phyloP scores from a whole-genome alignment of 306 rosid species.

The Aeschynomene evenia region DNA sequence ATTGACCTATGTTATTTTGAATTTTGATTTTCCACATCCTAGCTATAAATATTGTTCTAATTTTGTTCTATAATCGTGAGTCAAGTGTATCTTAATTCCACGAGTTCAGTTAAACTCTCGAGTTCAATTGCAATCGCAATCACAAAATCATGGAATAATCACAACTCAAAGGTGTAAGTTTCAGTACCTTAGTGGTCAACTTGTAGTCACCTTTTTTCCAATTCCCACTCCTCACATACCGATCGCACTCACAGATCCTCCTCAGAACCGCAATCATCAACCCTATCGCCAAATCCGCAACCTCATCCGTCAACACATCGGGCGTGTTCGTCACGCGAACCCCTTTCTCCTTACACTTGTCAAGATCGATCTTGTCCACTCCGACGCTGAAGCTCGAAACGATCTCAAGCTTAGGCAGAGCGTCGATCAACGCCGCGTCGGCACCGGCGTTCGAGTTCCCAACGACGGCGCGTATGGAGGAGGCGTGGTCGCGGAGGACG shows the following conservation, averaged over 20 bases:
- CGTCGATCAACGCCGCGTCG: conserved; percentile 51
- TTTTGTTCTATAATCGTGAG: too few relatives aligned
- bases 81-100: too few relatives aligned
- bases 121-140: background rate
- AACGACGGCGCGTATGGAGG: conserved; percentile 62
- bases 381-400: conserved; percentile 74
- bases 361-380: conserved; percentile 63
- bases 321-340: conserved; percentile 77
- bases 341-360: conserved; percentile 59
- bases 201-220: conserved; percentile 74
- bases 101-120: too few relatives aligned
- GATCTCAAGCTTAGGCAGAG: conserved; percentile 73
- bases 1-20: too few relatives aligned
- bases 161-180: background rate
- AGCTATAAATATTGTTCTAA: too few relatives aligned
- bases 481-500: conserved; percentile 40
- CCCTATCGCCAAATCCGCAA: conserved; percentile 70
- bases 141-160: background rate
- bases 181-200: conserved; percentile 65
- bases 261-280: conserved; percentile 56
- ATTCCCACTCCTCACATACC: conserved; percentile 58
- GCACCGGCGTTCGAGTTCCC: conserved; percentile 47
- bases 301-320: conserved; percentile 83
- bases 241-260: conserved; percentile 60
- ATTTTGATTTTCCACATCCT: too few relatives aligned